These are phyloP conservation scores for Rhynchosporium secalis DNA, from an alignment of 2,329 filamentous ascomycete genomes.

Conservation along the genomic window DNA sequence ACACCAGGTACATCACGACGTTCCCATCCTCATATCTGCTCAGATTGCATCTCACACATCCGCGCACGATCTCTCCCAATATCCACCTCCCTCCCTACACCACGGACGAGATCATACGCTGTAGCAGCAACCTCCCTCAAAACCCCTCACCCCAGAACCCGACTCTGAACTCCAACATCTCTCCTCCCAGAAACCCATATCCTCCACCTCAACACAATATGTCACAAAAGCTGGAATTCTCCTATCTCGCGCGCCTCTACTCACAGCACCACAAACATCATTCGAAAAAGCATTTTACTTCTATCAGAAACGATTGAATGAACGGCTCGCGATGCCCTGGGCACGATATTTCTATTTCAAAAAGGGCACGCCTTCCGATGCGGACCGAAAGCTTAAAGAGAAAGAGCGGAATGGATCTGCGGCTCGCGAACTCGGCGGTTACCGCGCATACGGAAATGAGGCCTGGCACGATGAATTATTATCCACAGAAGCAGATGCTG, in stretches of 20 bases:
- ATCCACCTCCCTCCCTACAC: conserved; percentile 8
- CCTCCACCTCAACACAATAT: conserved; percentile 38
- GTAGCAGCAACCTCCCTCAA: conserved; percentile 36
- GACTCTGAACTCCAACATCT: conserved; percentile 41
- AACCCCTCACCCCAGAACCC: conserved; percentile 23
- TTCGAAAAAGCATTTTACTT: conserved; percentile 95
- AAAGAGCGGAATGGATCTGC: conserved; percentile 70
- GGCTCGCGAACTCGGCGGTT: conserved; percentile 81
- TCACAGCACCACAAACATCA: conserved; percentile 79
- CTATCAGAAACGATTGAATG: conserved; percentile 95
- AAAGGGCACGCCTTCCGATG: conserved; percentile 76
- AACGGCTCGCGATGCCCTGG: conserved; percentile 85
- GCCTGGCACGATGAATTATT: conserved; percentile 92
- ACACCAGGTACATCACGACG: conserved; percentile 33
- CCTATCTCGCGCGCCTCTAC: conserved; percentile 81
- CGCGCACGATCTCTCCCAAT: background rate
- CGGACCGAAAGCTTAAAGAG: conserved; percentile 89
- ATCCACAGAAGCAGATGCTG: conserved; percentile 64
- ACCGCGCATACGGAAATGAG: conserved; percentile 68
- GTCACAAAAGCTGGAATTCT: conserved; percentile 68
- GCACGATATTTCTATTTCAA: conserved; percentile 94
- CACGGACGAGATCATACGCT: conserved; percentile 30
- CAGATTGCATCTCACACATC: conserved; percentile 32
- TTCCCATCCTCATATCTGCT: conserved; percentile 35
- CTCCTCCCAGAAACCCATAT: conserved; percentile 34